Evolutionary conservation across 345 rosid genomes (phyloP).

Genomic region (Rhodamnia argentea): DNA sequence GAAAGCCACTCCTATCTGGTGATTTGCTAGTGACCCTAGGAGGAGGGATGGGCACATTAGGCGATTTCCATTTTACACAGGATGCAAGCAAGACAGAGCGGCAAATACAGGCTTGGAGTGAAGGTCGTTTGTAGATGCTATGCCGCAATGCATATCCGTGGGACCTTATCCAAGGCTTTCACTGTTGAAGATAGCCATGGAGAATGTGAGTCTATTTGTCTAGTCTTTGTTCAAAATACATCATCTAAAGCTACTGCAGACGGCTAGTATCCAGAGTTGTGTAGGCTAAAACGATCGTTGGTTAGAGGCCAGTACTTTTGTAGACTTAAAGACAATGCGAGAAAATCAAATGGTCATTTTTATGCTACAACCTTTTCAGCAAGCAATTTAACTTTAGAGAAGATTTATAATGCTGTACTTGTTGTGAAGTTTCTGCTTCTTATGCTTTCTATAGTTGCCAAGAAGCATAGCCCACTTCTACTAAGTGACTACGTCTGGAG

Average conservation of each 20-base stretch:
- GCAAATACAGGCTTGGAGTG: neutral
- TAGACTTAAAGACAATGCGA: no score
- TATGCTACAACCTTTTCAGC: neutral
- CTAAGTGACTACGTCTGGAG: no score
- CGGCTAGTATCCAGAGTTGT: neutral
- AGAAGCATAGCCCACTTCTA: no score
- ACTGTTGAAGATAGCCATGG: neutral
- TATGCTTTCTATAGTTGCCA: no score
- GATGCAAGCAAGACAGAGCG: rapidly evolving
- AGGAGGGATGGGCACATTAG: neutral
- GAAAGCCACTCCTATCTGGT: neutral
- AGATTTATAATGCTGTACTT: neutral
- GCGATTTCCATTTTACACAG: neutral
- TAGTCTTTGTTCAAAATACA: neutral
- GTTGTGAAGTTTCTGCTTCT: neutral
- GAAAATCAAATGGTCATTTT: neutral
- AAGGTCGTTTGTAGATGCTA: neutral
- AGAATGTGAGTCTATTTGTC: neutral
- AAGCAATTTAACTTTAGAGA: neutral
- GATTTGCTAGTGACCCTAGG: neutral
- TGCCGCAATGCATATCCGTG: neutral
- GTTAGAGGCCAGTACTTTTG: neutral
- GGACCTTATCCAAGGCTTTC: neutral
- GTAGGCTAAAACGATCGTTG: neutral
- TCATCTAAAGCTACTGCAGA: neutral